Conservation (phyloP, 768 basidiomycete genomes). For the Termitomyces sp. region DNA sequence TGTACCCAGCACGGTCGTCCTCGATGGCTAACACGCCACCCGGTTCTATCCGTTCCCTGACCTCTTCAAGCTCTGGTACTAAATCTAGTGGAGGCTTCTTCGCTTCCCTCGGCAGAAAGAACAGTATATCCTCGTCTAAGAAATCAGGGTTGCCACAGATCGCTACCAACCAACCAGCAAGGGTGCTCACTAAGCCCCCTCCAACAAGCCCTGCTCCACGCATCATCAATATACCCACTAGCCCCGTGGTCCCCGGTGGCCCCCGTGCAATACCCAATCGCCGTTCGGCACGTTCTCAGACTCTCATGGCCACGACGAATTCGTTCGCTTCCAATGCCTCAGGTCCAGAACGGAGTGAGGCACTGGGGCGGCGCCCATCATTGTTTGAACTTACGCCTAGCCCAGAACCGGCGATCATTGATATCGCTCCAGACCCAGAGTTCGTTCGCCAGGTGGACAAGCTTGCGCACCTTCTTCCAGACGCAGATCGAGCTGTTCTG, state of each 20-base stretch:
- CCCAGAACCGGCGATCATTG: slow-evolving; percentile 25
- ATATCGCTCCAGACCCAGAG: slow-evolving; percentile 42
- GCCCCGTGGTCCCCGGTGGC: slow-evolving; percentile 67
- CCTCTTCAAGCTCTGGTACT: slow-evolving; percentile 34
- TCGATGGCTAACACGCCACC: slow-evolving; percentile 37
- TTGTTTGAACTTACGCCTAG: slow-evolving; percentile 28
- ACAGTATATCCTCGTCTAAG: slow-evolving; percentile 39
- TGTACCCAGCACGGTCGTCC: slow-evolving; percentile 28
- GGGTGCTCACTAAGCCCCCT: slow-evolving; percentile 20
- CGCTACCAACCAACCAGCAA: slow-evolving; percentile 22
- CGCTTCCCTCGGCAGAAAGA: slow-evolving; percentile 68
- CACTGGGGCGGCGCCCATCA: slow-evolving; percentile 35
- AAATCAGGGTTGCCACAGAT: slow-evolving; percentile 17
- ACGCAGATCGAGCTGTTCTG: slow-evolving; percentile 64
- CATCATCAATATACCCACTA: slow-evolving; percentile 28
- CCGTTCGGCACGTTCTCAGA: slow-evolving; percentile 65
- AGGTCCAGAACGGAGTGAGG: slow-evolving; percentile 21
- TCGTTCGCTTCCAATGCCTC: slow-evolving; percentile 24
- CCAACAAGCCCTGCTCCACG: slow-evolving; percentile 20
- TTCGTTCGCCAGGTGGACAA: slow-evolving; percentile 70
- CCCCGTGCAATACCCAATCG: slow-evolving; percentile 61
- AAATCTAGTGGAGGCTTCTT: slow-evolving; percentile 63
- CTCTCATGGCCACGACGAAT: slow-evolving; percentile 43
- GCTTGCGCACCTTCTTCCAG: slow-evolving; percentile 66
- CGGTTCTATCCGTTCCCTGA: slow-evolving; percentile 47